Percentiles rank a stretch among this genome's conserved stretches.
Evolutionary conservation across 2,329 filamentous ascomycete genomes (phyloP).

Genomic region (Bipolaris oryzae): DNA sequence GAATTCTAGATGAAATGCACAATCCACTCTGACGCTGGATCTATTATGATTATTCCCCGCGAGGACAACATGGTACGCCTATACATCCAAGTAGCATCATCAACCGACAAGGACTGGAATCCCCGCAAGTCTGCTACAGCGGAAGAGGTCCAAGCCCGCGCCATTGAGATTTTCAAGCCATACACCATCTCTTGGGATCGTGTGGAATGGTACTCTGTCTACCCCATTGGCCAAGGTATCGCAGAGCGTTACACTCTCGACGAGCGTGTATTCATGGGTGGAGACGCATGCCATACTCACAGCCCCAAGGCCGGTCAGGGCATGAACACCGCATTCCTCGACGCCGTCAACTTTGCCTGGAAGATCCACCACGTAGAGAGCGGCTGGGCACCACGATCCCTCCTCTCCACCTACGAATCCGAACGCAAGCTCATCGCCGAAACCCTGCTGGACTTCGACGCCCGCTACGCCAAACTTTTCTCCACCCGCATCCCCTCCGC

Average conservation of each 20-base stretch:
- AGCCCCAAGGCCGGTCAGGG: constrained; percentile 68
- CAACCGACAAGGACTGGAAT: constrained; percentile 65
- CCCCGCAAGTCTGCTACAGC: constrained; percentile 65
- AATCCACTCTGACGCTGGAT: constrained; percentile 68
- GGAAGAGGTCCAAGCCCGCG: constrained; percentile 63
- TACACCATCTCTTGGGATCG: constrained; percentile 68
- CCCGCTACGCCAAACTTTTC: constrained; percentile 88
- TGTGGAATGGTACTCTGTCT: constrained; percentile 70
- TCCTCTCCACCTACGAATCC: constrained; percentile 83
- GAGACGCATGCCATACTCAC: constrained; percentile 69
- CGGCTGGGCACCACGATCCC: constrained; percentile 75
- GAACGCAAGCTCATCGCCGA: constrained; percentile 87
- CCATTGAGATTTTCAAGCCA: constrained; percentile 64
- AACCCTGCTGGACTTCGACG: constrained; percentile 82
- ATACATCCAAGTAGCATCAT: constrained; percentile 66
- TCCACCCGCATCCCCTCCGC: constrained; percentile 76
- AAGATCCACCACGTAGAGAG: constrained; percentile 91
- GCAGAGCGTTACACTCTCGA: constrained; percentile 69
- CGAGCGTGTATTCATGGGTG: constrained; percentile 69
- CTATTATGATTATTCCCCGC: constrained; percentile 67
- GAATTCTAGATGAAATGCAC: constrained; percentile 65
- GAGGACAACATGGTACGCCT: constrained; percentile 62
- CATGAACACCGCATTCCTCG: constrained; percentile 66
- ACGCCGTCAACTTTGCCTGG: constrained; percentile 88
- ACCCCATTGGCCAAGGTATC: constrained; percentile 69